Percentiles rank a stretch among this genome's conserved stretches.
These are phyloP conservation scores for Ustilago esculenta DNA, from an alignment of 1,284 basidiomycete species.

Conservation along the genomic window DNA sequence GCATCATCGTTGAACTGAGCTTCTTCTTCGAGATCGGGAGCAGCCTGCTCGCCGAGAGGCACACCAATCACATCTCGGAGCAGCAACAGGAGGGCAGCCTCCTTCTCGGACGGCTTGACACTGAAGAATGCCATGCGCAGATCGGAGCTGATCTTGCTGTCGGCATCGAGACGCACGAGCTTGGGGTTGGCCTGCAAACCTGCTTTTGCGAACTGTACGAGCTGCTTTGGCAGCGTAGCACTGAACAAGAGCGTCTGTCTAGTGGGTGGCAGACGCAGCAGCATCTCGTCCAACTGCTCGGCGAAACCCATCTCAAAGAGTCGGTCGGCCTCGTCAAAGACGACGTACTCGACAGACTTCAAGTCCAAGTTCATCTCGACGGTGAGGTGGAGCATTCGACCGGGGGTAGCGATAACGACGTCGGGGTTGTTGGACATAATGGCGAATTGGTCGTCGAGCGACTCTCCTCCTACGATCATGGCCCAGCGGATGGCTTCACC, in stretches of 20 bases:
- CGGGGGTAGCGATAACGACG: constrained; percentile 80
- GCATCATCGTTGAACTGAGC: constrained; percentile 55
- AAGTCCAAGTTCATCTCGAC: constrained; percentile 98
- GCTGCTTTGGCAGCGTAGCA: constrained; percentile 91
- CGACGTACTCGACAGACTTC: constrained; percentile 85
- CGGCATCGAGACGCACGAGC: constrained; percentile 91
- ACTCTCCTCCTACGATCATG: constrained; percentile 93
- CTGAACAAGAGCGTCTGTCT: constrained; percentile 95
- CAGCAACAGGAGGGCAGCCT: constrained; percentile 85
- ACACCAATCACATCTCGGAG: constrained; percentile 87
- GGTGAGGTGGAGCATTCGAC: constrained; percentile 90
- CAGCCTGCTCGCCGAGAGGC: constrained; percentile 70
- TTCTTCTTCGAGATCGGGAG: constrained; percentile 37
- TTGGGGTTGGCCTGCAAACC: constrained; percentile 88
- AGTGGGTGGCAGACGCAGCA: constrained; percentile 82
- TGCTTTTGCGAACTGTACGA: constrained; percentile 97
- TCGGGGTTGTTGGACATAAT: constrained; percentile 91
- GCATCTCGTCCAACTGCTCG: constrained; percentile 87
- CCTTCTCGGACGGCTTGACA: constrained; percentile 92
- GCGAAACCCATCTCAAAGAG: constrained; percentile 99
- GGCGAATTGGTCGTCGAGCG: constrained; percentile 94
- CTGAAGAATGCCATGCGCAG: constrained; percentile 93
- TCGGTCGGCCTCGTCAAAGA: constrained; percentile 97
- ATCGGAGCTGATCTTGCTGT: constrained; percentile 93
- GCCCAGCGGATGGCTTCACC: constrained; percentile 84